phyloP scores from a whole-genome alignment of 345 rosid genomes.

The Boechera stricta region DNA sequence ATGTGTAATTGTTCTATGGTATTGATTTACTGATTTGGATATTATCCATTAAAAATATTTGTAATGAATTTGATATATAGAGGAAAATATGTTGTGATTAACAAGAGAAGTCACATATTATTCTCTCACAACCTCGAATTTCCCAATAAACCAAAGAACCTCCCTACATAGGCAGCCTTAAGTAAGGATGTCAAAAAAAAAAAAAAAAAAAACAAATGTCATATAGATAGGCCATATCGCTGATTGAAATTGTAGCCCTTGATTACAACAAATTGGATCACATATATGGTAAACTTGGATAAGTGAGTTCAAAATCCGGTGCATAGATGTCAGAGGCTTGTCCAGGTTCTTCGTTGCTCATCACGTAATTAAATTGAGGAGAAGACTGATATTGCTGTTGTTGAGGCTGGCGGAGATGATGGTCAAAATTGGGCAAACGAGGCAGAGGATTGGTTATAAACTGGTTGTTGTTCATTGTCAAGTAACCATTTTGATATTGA shows the following conservation, averaged over 20 bases:
- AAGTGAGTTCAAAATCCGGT: background rate
- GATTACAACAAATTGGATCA: background rate
- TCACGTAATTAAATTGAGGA: background rate
- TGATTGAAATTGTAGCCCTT: background rate
- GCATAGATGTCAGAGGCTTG: background rate
- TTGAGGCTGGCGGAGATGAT: background rate
- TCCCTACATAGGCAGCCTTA: background rate
- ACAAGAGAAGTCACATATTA: no score
- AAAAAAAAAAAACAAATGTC: no score
- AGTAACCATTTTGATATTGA: background rate
- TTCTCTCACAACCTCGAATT: no score
- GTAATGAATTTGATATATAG: no score
- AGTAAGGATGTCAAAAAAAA: background rate
- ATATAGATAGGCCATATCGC: background rate
- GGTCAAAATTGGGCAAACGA: background rate
- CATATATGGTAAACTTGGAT: slow-evolving; percentile 5
- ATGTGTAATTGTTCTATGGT: no score
- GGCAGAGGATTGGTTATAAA: slow-evolving; percentile 13
- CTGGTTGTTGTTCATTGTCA: slow-evolving; percentile 19
- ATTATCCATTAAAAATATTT: no score
- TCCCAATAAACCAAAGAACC: no score
- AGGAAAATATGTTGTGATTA: no score
- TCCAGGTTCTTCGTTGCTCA: background rate
- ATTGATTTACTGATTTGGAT: no score
- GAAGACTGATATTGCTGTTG: background rate